phyloP scores from a whole-genome alignment of 257 asterid species.

The Ocimum tenuiflorum region DNA sequence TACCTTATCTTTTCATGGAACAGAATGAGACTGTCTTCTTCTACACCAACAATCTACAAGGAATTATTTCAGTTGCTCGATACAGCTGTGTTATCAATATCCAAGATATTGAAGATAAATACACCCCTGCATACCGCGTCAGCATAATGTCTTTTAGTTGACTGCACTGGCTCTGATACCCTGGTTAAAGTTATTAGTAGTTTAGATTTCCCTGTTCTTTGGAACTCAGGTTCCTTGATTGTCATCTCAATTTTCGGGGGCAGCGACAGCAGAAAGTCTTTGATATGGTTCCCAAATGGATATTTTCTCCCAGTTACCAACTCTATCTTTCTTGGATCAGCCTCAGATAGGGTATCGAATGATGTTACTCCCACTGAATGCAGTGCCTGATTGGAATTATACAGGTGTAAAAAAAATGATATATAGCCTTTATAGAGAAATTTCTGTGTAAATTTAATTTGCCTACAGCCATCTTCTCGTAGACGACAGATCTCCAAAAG shows the following conservation, averaged over 20 bases:
- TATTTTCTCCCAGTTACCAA: constrained; percentile 79
- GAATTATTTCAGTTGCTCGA: constrained; percentile 11
- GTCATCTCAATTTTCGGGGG: constrained; percentile 85
- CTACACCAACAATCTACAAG: constrained; percentile 66
- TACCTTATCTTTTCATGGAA: constrained; percentile 87
- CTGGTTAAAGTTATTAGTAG: constrained; percentile 70
- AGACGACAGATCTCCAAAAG: not conserved
- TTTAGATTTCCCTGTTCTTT: constrained; percentile 62
- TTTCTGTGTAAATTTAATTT: not conserved
- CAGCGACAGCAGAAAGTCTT: constrained; percentile 62
- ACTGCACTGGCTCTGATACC: constrained; percentile 46
- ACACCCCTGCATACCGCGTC: constrained; percentile 62
- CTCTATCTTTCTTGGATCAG: constrained; percentile 96
- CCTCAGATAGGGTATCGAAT: constrained; percentile 65
- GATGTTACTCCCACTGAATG: constrained; percentile 87
- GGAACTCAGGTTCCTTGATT: constrained; percentile 52
- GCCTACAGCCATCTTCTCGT: not conserved
- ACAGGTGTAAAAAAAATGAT: constrained; percentile 13
- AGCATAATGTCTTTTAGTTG: constrained; percentile 72
- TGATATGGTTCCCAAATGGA: constrained; percentile 94
- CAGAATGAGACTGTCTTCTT: constrained; percentile 64
- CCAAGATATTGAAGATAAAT: too few relatives aligned
- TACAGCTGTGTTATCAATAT: too few relatives aligned
- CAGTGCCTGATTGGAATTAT: constrained; percentile 54
- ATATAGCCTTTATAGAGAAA: not conserved